Conservation (phyloP, 225 moss, liverwort and hornwort species). For the Asterella californica region DNA sequence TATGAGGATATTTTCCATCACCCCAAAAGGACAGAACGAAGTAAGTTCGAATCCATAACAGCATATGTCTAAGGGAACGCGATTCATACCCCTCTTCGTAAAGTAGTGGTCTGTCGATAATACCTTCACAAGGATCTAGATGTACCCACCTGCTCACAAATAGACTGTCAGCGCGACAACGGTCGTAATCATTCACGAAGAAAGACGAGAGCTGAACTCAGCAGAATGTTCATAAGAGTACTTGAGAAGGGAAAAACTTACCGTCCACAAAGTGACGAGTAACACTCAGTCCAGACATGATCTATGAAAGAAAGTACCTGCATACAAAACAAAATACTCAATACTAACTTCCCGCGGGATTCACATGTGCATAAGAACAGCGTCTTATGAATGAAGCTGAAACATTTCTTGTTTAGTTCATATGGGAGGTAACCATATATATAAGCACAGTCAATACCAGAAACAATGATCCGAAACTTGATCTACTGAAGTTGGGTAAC, state of each 20-base stretch:
- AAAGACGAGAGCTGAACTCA: background rate
- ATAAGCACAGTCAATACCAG: background rate
- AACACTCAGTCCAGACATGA: slow-evolving; percentile 80
- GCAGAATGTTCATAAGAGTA: background rate
- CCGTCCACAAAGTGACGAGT: slow-evolving; percentile 34
- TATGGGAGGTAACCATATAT: background rate
- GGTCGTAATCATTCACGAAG: background rate
- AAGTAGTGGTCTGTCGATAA: slow-evolving; percentile 60
- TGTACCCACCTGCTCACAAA: slow-evolving; percentile 54
- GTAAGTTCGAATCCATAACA: background rate
- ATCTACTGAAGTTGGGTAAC: background rate
- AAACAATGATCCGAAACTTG: background rate
- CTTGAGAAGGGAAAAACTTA: slow-evolving; percentile 1
- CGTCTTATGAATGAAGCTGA: background rate
- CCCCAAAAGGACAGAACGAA: background rate
- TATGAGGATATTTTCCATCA: background rate
- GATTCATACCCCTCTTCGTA: slow-evolving; percentile 50
- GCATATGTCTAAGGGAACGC: background rate
- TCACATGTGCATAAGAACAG: background rate
- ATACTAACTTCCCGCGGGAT: background rate
- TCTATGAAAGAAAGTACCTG: slow-evolving; percentile 49
- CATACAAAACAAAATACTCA: background rate
- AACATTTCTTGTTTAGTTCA: background rate
- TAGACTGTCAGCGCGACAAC: background rate
- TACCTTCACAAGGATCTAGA: slow-evolving; percentile 63